phyloP scores from a whole-genome alignment of 139 green algal genomes.

The Auxenochlorella pyrenoidosa region DNA sequence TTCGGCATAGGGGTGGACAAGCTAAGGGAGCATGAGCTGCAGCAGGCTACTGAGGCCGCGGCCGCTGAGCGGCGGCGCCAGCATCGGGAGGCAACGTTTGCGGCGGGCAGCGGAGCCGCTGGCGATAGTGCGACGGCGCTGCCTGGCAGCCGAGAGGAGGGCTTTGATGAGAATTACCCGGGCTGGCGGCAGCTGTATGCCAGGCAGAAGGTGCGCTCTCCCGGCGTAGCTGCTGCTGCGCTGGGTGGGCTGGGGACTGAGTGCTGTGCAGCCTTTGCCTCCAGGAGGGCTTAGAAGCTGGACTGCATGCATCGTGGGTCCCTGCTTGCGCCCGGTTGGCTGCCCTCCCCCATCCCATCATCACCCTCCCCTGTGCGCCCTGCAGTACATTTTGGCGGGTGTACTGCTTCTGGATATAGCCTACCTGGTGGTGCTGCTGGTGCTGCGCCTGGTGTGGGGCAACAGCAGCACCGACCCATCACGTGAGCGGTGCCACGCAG shows the following conservation, averaged over 20 bases:
- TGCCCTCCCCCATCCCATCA: not conserved
- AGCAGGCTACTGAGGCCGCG: not conserved
- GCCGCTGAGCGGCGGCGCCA: constrained; percentile 1
- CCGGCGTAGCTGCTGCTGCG: not conserved
- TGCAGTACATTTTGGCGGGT: not conserved
- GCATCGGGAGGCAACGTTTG: not conserved
- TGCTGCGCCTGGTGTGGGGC: constrained; percentile 8
- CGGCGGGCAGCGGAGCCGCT: not conserved
- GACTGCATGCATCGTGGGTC: not conserved
- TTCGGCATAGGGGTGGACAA: constrained; percentile 27
- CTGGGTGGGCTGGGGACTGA: too few relatives aligned
- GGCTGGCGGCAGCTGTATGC: not conserved
- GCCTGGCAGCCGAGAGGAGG: not conserved
- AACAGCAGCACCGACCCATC: not conserved
- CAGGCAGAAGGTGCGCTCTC: constrained; percentile 16
- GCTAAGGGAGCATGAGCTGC: constrained; percentile 7
- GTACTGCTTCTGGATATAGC: not conserved
- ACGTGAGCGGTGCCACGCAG: not conserved
- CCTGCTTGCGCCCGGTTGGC: not conserved
- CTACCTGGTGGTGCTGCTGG: constrained; percentile 10
- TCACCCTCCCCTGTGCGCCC: not conserved
- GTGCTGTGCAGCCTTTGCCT: not conserved
- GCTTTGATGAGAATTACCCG: not conserved
- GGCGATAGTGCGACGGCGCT: too few relatives aligned
- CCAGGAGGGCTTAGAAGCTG: not conserved